Conservation (phyloP, 2,329 filamentous ascomycete genomes). For the Incumbomyces delicatus region DNA sequence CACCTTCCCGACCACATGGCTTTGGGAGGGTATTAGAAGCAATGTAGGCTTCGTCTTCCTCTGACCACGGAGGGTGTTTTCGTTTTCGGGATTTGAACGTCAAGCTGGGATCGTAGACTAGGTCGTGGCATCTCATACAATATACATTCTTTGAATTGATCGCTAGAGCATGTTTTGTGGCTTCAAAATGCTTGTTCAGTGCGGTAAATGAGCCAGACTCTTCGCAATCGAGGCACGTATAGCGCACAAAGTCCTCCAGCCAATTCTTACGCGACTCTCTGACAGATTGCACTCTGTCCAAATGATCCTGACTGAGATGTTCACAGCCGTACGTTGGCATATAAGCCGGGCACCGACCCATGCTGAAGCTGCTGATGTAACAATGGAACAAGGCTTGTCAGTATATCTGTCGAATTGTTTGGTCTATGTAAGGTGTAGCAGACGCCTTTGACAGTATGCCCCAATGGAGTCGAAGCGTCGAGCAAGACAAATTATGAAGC, state of each 20-base stretch:
- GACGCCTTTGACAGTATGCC: too few relatives aligned
- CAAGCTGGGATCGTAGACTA: slow-evolving; percentile 19
- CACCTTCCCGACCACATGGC: slow-evolving; percentile 75
- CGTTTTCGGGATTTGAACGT: slow-evolving; percentile 24
- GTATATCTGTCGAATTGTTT: too few relatives aligned
- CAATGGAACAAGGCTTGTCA: too few relatives aligned
- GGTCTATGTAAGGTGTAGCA: too few relatives aligned
- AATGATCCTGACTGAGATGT: slow-evolving; percentile 14
- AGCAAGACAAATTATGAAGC: too few relatives aligned
- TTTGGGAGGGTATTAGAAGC: slow-evolving; percentile 36
- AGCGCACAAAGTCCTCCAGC: slow-evolving; percentile 17
- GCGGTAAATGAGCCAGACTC: slow-evolving; percentile 12
- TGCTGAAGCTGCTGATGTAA: background rate
- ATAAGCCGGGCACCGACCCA: slow-evolving; percentile 9
- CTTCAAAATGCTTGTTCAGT: slow-evolving; percentile 17
- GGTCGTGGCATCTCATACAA: slow-evolving; percentile 18
- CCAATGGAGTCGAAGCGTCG: too few relatives aligned
- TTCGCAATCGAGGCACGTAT: slow-evolving; percentile 17
- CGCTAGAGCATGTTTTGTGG: slow-evolving; percentile 18
- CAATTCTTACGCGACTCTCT: slow-evolving; percentile 7
- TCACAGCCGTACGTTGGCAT: slow-evolving; percentile 20
- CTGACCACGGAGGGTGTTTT: slow-evolving; percentile 26
- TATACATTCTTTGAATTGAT: slow-evolving; percentile 16
- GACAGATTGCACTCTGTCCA: slow-evolving; percentile 14
- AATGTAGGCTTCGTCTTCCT: slow-evolving; percentile 50